phyloP scores from a whole-genome alignment of 805 yeast genomes.

The Yamadazyma tumulicola region DNA sequence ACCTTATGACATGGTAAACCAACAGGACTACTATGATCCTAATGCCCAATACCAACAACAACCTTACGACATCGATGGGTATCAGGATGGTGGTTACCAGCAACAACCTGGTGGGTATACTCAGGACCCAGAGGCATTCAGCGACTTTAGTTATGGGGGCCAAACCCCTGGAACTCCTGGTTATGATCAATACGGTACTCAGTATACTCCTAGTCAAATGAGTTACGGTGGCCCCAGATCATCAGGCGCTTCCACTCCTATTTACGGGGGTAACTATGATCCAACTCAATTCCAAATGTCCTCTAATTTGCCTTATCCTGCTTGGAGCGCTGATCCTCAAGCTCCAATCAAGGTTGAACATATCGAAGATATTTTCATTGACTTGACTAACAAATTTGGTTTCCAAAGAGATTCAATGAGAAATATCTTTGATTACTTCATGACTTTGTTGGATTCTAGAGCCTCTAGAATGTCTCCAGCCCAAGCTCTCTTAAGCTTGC shows the following conservation, averaged over 20 bases:
- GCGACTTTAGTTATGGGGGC: conserved; percentile 63
- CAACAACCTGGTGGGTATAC: conserved; percentile 26
- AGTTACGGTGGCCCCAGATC: conserved; percentile 75
- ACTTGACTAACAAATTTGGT: conserved; percentile 78
- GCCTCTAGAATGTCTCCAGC: conserved; percentile 88
- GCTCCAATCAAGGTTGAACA: conserved; percentile 80
- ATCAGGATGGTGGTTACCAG: conserved; percentile 46
- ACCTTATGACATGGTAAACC: conserved; percentile 21
- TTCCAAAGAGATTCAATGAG: conserved; percentile 93
- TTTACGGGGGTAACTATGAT: conserved; percentile 70
- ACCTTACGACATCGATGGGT: conserved; percentile 48
- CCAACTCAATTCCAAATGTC: conserved; percentile 64
- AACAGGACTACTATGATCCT: conserved; percentile 49
- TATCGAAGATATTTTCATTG: conserved; percentile 82
- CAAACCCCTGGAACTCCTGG: conserved; percentile 56
- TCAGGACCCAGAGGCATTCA: conserved; percentile 59
- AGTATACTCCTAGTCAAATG: conserved; percentile 82
- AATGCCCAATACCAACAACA: conserved; percentile 44
- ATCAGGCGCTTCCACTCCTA: conserved; percentile 93
- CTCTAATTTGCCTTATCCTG: conserved; percentile 94
- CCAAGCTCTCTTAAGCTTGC: conserved; percentile 76
- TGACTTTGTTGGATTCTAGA: conserved; percentile 66
- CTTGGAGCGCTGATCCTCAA: conserved; percentile 96
- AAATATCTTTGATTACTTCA: conserved; percentile 72
- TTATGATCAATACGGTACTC: conserved; percentile 65